Conservation (phyloP, 2,329 filamentous ascomycete genomes). For the Parastagonospora nodorum region DNA sequence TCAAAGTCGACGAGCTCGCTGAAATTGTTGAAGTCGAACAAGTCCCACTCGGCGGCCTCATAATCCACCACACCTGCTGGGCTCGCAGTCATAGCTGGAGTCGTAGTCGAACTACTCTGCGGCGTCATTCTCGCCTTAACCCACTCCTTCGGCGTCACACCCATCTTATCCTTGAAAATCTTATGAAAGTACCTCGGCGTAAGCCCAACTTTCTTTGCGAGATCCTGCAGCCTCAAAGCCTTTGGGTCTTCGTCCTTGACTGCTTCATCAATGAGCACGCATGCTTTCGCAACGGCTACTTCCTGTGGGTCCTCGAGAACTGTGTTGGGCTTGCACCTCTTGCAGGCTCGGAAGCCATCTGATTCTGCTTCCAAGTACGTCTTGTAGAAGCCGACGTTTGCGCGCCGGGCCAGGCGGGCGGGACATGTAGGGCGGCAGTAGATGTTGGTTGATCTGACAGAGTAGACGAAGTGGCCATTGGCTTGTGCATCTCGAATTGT, state of each 20-base stretch:
- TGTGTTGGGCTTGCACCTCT: constrained; percentile 58
- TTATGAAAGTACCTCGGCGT: constrained; percentile 65
- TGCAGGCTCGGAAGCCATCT: constrained; percentile 61
- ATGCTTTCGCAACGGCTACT: constrained; percentile 49
- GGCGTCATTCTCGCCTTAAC: constrained; percentile 24
- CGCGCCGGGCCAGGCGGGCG: constrained; percentile 62
- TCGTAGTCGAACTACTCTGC: constrained; percentile 8
- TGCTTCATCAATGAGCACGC: constrained; percentile 33
- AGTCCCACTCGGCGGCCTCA: constrained; percentile 20
- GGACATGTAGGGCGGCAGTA: constrained; percentile 68
- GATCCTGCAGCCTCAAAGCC: constrained; percentile 48
- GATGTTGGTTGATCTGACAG: constrained; percentile 60
- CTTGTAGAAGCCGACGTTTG: constrained; percentile 62
- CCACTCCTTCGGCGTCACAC: constrained; percentile 57
- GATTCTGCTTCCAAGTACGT: constrained; percentile 53
- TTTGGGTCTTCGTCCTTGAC: constrained; percentile 24
- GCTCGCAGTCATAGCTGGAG: constrained; percentile 2
- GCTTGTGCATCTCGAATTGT: constrained; percentile 51
- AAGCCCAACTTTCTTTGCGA: constrained; percentile 58
- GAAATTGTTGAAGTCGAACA: constrained; percentile 35
- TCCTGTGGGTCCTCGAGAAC: constrained; percentile 51
- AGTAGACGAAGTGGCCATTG: constrained; percentile 59
- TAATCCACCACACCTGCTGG: constrained; percentile 3
- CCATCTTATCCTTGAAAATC: constrained; percentile 61
- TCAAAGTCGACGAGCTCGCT: constrained; percentile 33